A percentile compares a stretch with the other conserved stretches of the same genome.
Evolutionary conservation across 192 early-diverging fungal species (phyloP).

Genomic region (Chytriomyces sp.): DNA sequence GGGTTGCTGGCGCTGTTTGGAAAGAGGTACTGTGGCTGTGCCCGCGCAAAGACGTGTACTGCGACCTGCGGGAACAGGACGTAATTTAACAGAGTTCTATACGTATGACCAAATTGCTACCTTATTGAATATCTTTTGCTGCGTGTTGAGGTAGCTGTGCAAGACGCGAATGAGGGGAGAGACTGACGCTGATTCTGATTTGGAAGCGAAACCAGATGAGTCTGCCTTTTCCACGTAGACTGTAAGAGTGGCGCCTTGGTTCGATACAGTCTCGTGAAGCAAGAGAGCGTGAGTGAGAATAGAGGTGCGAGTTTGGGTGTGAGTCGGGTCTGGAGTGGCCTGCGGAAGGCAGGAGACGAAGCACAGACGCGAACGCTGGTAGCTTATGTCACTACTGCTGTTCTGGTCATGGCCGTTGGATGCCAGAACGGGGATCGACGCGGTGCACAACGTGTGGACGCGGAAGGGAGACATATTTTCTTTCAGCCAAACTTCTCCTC

Average conservation of each 20-base stretch:
- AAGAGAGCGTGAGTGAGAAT: neutral
- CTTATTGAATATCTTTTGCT: neutral
- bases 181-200: neutral
- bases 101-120: neutral
- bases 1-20: conserved; percentile 65
- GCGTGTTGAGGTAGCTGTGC: neutral
- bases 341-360: too few relatives aligned
- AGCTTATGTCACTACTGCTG: too few relatives aligned
- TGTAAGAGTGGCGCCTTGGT: neutral
- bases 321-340: too few relatives aligned
- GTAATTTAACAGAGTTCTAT: neutral
- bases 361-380: too few relatives aligned
- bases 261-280: neutral
- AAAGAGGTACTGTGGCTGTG: conserved; percentile 88
- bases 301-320: too few relatives aligned
- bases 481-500: too few relatives aligned
- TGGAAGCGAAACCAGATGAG: conserved; percentile 1
- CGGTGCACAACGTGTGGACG: too few relatives aligned
- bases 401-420: too few relatives aligned
- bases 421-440: too few relatives aligned
- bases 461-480: too few relatives aligned
- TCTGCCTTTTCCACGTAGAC: conserved; percentile 34
- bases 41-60: conserved; percentile 73
- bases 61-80: neutral
- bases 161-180: neutral